These are phyloP conservation scores for Colletotrichum scovillei DNA, from an alignment of 2,329 filamentous ascomycete species.

Conservation along the genomic window DNA sequence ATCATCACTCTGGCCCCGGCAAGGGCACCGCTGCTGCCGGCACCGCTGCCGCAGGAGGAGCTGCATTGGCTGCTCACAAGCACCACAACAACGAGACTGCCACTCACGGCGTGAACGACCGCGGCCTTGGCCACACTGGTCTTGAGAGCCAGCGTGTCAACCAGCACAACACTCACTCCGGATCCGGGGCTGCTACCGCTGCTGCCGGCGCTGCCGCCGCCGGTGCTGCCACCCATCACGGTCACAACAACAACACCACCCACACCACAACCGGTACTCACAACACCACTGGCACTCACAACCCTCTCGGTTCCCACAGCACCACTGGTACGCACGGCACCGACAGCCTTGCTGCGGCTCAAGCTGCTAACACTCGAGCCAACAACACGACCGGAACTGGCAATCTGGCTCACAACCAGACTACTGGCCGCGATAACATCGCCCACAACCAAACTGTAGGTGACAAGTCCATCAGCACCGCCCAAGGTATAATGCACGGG, in stretches of 20 bases:
- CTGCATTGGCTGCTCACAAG: neutral
- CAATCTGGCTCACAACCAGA: neutral
- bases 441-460: slow-evolving; percentile 12
- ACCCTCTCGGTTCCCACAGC: neutral
- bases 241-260: neutral
- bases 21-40: slow-evolving; percentile 7
- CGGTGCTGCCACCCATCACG: neutral
- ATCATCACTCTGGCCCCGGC: neutral
- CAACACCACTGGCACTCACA: neutral
- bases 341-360: slow-evolving; percentile 1
- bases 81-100: neutral
- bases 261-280: neutral
- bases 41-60: neutral
- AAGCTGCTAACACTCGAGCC: slow-evolving; percentile 1
- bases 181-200: neutral
- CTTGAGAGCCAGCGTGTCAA: neutral
- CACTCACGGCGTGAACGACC: neutral
- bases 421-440: neutral
- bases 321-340: neutral
- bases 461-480: slow-evolving; percentile 8
- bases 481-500: slow-evolving; percentile 17
- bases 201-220: neutral
- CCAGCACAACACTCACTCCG: neutral
- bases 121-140: neutral
- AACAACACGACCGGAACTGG: neutral